phyloP scores from a whole-genome alignment of 2,329 filamentous ascomycete species.

The Fusarium sp. region DNA sequence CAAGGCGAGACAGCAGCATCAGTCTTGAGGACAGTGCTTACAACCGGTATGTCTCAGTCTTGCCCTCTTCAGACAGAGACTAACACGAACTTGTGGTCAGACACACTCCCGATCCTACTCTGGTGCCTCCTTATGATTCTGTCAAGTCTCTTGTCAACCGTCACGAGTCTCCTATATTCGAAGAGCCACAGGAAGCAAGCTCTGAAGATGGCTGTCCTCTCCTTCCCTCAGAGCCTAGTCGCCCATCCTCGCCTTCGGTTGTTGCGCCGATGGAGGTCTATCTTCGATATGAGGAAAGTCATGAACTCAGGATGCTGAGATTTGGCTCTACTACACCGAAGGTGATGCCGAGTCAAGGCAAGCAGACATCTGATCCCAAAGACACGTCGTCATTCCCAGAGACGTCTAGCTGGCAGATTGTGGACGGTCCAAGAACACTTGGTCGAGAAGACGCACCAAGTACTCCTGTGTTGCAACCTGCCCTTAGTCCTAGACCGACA shows the following conservation, averaged over 20 bases:
- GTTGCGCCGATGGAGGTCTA: slow-evolving; percentile 38
- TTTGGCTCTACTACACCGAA: neutral
- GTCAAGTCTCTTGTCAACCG: slow-evolving; percentile 4
- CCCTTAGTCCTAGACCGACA: neutral
- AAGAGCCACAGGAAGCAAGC: neutral
- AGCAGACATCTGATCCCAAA: neutral
- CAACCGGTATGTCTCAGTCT: slow-evolving; percentile 11
- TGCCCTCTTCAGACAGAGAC: neutral
- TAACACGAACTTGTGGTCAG: slow-evolving; percentile 18
- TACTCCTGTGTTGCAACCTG: slow-evolving; percentile 2
- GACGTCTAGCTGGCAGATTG: slow-evolving; percentile 23
- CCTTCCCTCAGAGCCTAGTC: slow-evolving; percentile 26
- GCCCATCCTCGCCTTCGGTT: slow-evolving; percentile 1
- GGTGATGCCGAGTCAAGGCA: neutral
- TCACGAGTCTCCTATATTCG: slow-evolving; percentile 2
- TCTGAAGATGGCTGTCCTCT: slow-evolving; percentile 6
- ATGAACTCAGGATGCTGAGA: slow-evolving; percentile 28
- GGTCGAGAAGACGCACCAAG: neutral
- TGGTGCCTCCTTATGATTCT: neutral
- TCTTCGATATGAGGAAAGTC: slow-evolving; percentile 28
- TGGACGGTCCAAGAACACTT: neutral
- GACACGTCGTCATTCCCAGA: neutral
- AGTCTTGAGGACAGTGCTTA: slow-evolving; percentile 37
- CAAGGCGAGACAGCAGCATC: slow-evolving; percentile 41
- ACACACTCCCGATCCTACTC: neutral